A percentile compares a stretch with the other conserved stretches of the same genome.
These are phyloP conservation scores for Mycosarcoma maydis DNA, from an alignment of 1,284 basidiomycete species.

Conservation along the genomic window DNA sequence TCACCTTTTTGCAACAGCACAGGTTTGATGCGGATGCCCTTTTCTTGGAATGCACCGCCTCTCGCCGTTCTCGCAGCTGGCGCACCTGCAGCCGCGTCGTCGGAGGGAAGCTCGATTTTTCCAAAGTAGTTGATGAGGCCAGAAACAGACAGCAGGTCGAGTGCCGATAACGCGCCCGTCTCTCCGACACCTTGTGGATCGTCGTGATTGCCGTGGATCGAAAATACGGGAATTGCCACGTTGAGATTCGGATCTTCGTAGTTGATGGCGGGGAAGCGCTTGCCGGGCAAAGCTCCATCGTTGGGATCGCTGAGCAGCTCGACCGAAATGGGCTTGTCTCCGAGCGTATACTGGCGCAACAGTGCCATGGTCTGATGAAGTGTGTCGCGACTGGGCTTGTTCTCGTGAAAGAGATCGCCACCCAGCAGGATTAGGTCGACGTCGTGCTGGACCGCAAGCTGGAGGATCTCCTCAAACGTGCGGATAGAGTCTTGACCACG, in stretches of 20 bases:
- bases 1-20: conserved; percentile 88
- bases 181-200: conserved; percentile 92
- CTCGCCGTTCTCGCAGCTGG: conserved; percentile 58
- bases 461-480: conserved; percentile 91
- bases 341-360: conserved; percentile 87
- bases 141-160: conserved; percentile 91
- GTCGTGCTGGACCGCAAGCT: conserved; percentile 83
- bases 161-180: conserved; percentile 89
- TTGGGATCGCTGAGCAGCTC: conserved; percentile 91
- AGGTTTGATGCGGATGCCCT: conserved; percentile 87
- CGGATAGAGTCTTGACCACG: conserved; percentile 94
- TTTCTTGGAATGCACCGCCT: conserved; percentile 72
- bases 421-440: conserved; percentile 76
- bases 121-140: conserved; percentile 98
- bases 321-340: conserved; percentile 84
- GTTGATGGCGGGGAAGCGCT: conserved; percentile 86
- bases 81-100: conserved; percentile 29
- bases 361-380: conserved; percentile 79
- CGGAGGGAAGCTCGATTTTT: conserved; percentile 73
- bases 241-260: conserved; percentile 98
- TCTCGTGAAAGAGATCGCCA: conserved; percentile 97
- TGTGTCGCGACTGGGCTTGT: conserved; percentile 88
- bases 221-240: conserved; percentile 93
- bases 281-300: conserved; percentile 71
- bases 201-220: conserved; percentile 99